These are phyloP conservation scores for Paratrypanosoma confusum DNA, from an alignment of 208 protist species.

Conservation along the genomic window DNA sequence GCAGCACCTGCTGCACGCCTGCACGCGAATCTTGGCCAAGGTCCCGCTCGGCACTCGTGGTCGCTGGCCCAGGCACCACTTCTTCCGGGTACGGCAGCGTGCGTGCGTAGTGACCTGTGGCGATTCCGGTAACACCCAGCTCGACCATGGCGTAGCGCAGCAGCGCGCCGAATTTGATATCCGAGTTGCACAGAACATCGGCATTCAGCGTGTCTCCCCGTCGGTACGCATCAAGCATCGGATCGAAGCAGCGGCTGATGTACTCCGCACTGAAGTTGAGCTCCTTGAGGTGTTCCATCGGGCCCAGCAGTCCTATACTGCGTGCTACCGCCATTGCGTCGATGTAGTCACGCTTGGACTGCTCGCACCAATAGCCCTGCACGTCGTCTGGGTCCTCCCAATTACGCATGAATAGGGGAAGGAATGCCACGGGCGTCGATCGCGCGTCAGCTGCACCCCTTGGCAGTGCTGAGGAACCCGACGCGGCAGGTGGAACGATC, in stretches of 20 bases:
- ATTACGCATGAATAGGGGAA: conserved; percentile 52
- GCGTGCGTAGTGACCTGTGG: conserved; percentile 75
- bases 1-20: conserved; percentile 6
- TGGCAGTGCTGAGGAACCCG: not conserved
- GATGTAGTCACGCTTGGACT: conserved; percentile 34
- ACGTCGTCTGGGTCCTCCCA: conserved; percentile 39
- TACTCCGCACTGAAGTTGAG: conserved; percentile 40
- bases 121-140: conserved; percentile 18
- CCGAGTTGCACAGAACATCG: conserved; percentile 67
- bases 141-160: conserved; percentile 10
- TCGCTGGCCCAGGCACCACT: not conserved
- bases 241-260: conserved; percentile 49
- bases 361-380: conserved; percentile 32
- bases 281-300: conserved; percentile 14
- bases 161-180: conserved; percentile 63
- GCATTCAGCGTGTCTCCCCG: conserved; percentile 62
- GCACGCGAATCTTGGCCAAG: not conserved
- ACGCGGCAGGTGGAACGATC: conserved; percentile 9
- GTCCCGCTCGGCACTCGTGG: not conserved
- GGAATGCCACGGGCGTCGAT: conserved; percentile 14
- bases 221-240: conserved; percentile 57
- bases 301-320: conserved; percentile 18
- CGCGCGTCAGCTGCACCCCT: not conserved
- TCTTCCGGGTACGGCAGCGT: conserved; percentile 10
- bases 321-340: conserved; percentile 52